A percentile compares a stretch with the other conserved stretches of the same genome.
phyloP scores from a whole-genome alignment of 1,284 basidiomycete species.

The Malassezia slooffiae region DNA sequence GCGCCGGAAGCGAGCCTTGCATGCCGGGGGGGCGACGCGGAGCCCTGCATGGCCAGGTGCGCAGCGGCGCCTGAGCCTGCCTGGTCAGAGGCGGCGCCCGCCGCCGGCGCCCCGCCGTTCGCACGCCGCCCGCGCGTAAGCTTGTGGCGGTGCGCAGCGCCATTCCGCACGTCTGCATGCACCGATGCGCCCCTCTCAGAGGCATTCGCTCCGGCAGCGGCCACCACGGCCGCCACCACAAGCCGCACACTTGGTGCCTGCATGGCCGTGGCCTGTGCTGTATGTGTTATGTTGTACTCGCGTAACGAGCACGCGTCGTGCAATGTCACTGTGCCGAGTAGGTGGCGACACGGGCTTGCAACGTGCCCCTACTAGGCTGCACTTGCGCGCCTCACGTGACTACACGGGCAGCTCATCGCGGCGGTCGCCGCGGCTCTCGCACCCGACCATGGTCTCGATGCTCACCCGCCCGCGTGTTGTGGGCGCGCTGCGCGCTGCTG shows the following conservation, averaged over 20 bases:
- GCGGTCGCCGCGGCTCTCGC: background rate
- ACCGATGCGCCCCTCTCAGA: too few species aligned
- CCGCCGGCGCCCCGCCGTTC: background rate
- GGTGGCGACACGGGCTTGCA: background rate
- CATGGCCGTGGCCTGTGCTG: too few species aligned
- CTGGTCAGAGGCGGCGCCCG: background rate
- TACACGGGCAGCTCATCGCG: background rate
- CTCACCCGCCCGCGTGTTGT: slow-evolving; percentile 1
- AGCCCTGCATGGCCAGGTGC: background rate
- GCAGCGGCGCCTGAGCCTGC: too few species aligned
- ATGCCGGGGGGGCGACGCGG: background rate
- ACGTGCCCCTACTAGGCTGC: background rate
- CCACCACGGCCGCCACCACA: too few species aligned
- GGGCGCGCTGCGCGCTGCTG: slow-evolving; percentile 1
- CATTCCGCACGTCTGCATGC: too few species aligned
- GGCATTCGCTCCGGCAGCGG: too few species aligned
- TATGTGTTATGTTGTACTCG: too few species aligned
- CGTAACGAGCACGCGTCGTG: too few species aligned
- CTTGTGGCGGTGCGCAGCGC: background rate
- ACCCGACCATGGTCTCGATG: background rate
- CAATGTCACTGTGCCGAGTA: background rate
- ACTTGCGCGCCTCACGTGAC: slow-evolving; percentile 2
- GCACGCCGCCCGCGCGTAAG: background rate
- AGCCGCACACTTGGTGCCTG: too few species aligned
- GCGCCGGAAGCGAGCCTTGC: background rate